Conservation (phyloP, 2,329 filamentous ascomycete species). For the Aspergillus fumigatus region DNA sequence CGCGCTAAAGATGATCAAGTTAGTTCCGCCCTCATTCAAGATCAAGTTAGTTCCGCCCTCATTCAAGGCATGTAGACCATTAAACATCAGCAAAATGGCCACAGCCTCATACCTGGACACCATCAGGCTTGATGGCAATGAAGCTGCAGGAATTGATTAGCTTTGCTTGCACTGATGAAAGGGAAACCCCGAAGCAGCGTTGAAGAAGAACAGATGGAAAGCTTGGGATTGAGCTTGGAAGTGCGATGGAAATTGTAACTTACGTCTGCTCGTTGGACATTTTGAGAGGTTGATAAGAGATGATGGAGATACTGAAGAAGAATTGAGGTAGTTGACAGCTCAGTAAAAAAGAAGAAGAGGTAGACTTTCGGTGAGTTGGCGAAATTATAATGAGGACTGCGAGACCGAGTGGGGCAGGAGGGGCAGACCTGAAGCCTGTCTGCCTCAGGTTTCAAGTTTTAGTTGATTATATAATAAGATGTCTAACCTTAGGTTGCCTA, state of each 20-base stretch:
- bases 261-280: conserved; percentile 88
- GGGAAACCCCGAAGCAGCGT: not conserved
- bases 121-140: conserved; percentile 99
- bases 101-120: conserved; percentile 73
- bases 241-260: conserved; percentile 36
- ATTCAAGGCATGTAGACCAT: conserved; percentile 7
- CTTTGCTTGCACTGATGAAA: conserved; percentile 14
- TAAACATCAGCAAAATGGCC: not conserved
- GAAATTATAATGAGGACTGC: conserved; percentile 18
- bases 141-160: conserved; percentile 61
- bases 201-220: conserved; percentile 1
- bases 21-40: conserved; percentile 19
- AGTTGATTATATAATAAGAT: not conserved
- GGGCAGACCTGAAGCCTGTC: conserved; percentile 7
- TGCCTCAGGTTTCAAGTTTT: no score
- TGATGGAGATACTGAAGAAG: conserved; percentile 12
- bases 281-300: conserved; percentile 41
- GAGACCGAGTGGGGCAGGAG: conserved; percentile 20
- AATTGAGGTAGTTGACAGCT: conserved; percentile 21
- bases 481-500: not conserved
- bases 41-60: conserved; percentile 21
- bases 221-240: not conserved
- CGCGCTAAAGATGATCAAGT: conserved; percentile 62
- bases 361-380: conserved; percentile 20
- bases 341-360: conserved; percentile 13